A percentile compares a stretch with the other conserved stretches of the same genome.
Evolutionary conservation across 139 green algal genomes (phyloP).

Genomic region (Edaphochlamys debaryana): DNA sequence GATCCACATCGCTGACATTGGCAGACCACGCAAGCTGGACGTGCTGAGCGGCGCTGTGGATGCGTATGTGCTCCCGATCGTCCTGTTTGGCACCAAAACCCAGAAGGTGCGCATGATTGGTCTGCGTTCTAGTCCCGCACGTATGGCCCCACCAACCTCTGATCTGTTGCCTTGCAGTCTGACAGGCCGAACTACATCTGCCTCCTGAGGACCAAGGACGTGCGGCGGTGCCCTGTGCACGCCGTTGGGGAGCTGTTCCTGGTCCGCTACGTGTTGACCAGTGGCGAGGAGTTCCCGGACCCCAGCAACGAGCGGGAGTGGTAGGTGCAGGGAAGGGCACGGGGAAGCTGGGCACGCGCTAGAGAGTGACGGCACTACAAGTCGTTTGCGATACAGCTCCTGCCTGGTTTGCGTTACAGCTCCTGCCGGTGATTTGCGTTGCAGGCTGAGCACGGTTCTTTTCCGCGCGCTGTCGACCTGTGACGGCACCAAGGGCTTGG

Average conservation of each 20-base stretch:
- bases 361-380: too few relatives aligned
- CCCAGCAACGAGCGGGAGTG: neutral
- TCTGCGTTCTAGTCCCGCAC: neutral
- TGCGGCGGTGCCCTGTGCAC: neutral
- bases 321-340: neutral
- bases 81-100: neutral
- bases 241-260: neutral
- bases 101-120: neutral
- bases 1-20: neutral
- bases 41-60: neutral
- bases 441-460: neutral
- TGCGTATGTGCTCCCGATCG: neutral
- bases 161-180: neutral
- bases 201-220: neutral
- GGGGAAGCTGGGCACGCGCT: too few relatives aligned
- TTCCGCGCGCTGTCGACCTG: neutral
- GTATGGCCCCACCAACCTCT: too few relatives aligned
- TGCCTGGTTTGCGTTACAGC: too few relatives aligned
- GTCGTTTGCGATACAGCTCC: too few relatives aligned
- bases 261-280: neutral
- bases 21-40: neutral
- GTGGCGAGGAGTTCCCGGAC: neutral
- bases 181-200: neutral
- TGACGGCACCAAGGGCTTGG: neutral
- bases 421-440: too few relatives aligned